These are phyloP conservation scores for Heracleum sosnowskyi DNA, from an alignment of 129 eudicot genomes.

Conservation along the genomic window DNA sequence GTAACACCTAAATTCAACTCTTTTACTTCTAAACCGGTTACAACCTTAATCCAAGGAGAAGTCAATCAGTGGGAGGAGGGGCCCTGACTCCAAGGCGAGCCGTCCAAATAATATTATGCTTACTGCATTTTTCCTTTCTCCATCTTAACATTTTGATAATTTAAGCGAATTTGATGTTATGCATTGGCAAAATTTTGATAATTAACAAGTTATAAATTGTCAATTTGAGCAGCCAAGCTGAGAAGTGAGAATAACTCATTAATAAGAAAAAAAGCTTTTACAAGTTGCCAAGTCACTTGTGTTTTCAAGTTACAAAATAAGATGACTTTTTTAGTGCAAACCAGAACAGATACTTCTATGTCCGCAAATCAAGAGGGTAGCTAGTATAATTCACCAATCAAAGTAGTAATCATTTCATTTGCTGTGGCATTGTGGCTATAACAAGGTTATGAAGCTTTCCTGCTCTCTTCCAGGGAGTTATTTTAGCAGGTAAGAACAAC, in stretches of 20 bases:
- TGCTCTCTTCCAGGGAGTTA: not conserved
- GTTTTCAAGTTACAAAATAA: not conserved
- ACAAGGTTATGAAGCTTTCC: not conserved
- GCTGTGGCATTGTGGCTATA: not conserved
- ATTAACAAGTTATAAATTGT: too few relatives aligned
- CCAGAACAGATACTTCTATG: not conserved
- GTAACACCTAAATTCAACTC: not conserved
- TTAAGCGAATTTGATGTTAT: too few relatives aligned
- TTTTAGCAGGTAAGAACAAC: not conserved
- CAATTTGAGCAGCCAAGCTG: not conserved
- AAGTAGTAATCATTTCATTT: too few relatives aligned
- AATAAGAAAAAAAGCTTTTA: not conserved
- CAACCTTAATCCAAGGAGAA: not conserved
- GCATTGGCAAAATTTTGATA: too few relatives aligned
- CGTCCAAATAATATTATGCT: not conserved
- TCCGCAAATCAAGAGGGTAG: too few relatives aligned
- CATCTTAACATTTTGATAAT: too few relatives aligned
- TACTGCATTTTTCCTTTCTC: too few relatives aligned
- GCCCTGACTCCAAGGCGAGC: not conserved
- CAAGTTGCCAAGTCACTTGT: too few relatives aligned
- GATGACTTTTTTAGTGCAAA: not conserved
- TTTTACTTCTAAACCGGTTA: not conserved
- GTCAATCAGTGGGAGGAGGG: not conserved
- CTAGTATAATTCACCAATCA: too few relatives aligned
- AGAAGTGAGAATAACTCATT: not conserved